Base-by-base conservation (phyloP, 805 yeast genomes). In the Spathaspora boniae region DNA sequence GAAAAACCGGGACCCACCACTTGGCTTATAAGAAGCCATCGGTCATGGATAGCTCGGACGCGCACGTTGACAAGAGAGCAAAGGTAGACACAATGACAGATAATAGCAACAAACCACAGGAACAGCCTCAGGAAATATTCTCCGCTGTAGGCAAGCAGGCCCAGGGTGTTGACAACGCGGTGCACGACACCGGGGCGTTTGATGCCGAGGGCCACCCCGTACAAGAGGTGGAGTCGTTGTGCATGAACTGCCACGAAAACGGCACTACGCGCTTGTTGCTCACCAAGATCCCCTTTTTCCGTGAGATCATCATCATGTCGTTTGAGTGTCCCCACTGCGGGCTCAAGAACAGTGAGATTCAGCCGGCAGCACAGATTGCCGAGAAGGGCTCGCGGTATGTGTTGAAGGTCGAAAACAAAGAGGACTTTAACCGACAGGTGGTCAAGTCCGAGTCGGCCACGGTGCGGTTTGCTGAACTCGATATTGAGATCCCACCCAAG, bases 321-420 rank as follows among this genome's bases (percentile, higher is more conserved):
- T 93, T 93, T 60, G 86, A 81, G 47, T 93, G 99, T 62, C 91
- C 93, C 18, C 97, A 89, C 60, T 93, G 99, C 68, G 86, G 86
- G 1, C 78, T 86, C 56, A 85, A 82, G 56, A 91, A 87, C 70
- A 77, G 86, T 26, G 98, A 93, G 63, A 76, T 93, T 47, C 98
- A 93, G 68, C 84, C 97, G n/a, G 99, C 98, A 5, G 80, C 93
- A 4, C 77, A 77, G 37, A 87, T 93, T 44, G 95, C 91, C 50
- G 91, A 83, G 49, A 86, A 85, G 61, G 99, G 98, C 22, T 61
- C 82, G 16, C 76, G 78, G 50, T 86, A 84, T 58, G 65, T 74
- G 18, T 64, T 89, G 43, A 78, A 79, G 54, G 61, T 91, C 30
- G 95, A 85, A 56, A 51, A 53, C 11, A 70, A 72, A 43, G 73